phyloP scores from a whole-genome alignment of 73 alveolate species.

The Paramecium bursaria region DNA sequence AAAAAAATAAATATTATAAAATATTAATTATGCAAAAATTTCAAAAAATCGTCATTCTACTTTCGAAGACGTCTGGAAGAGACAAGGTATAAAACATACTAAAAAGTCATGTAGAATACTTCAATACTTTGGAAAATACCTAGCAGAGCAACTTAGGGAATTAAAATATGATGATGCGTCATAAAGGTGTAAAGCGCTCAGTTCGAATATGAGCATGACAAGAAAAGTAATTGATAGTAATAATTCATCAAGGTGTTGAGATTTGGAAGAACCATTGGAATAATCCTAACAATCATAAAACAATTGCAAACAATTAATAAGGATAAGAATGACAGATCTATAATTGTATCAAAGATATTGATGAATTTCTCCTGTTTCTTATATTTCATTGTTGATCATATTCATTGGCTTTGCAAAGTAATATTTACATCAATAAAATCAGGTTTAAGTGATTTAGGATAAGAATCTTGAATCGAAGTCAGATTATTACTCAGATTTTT shows the following conservation, averaged over 20 bases:
- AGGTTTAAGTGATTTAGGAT: constrained; percentile 41
- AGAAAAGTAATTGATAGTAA: not conserved
- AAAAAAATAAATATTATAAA: not conserved
- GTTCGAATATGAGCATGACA: constrained; percentile 56
- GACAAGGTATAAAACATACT: constrained; percentile 5
- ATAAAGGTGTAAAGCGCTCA: constrained; percentile 1
- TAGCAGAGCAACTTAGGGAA: constrained; percentile 43
- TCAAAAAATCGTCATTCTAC: constrained; percentile 26
- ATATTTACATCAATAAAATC: not conserved
- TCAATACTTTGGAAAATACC: constrained; percentile 48
- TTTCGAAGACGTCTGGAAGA: constrained; percentile 48
- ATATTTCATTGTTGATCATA: constrained; percentile 54
- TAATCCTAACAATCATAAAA: constrained; percentile 11
- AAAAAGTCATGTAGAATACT: constrained; percentile 21
- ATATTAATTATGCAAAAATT: constrained; percentile 25
- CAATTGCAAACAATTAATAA: too few species aligned
- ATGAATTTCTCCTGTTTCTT: constrained; percentile 45
- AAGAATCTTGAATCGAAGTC: constrained; percentile 21
- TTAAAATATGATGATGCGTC: constrained; percentile 13
- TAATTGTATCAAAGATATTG: constrained; percentile 14
- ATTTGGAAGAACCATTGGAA: constrained; percentile 57
- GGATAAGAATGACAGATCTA: constrained; percentile 7
- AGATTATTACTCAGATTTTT: constrained; percentile 30
- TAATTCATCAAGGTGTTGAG: not conserved
- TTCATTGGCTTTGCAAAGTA: constrained; percentile 62